Evolutionary conservation across 352 stramenopile genomes (phyloP), one percentile per base, ranked within the genome.

Genomic region (Plasmopara muralis): DNA sequence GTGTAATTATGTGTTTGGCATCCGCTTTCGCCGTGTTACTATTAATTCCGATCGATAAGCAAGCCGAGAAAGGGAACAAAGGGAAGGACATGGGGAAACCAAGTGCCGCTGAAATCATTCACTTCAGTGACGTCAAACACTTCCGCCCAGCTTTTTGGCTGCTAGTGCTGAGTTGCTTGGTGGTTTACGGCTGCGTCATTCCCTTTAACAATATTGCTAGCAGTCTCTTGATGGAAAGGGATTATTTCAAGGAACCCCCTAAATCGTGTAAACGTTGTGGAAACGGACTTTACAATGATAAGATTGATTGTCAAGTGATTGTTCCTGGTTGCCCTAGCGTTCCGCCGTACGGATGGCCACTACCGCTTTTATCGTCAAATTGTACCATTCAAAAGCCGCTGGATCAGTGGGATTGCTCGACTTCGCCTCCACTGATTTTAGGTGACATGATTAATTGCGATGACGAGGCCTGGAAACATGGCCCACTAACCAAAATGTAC

Each of bases 201-300:
- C 91, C 92, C 20, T 98, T 97, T 56, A 98, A 97, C 61, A 97
- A 89, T 60, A 85, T 98, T 33, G 89, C 90, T 2, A 92, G 77
- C 55, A 94, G 84, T 49, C 72, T 97, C 34, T 61, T 97, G 9
- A 91, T 97, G 67, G 88, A 98, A 43, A 72, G 89, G 18, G 85
- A 97, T 53, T 96, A 89, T 41, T 90, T 87, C 64, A 85, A 87
- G 41, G 61, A 77, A 20, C 82, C 79, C 0, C 72, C 82, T 5
- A 15, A 43, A 12, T 41, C 47, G 28, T 93, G 82, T 29, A 50
- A 43, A 28, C 64, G 79, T 28, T 93, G 82, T 43, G 77, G 75
- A 33, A 49, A 74, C 15, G 80, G 77, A 9, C 61, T 70, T 8
- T 90, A 93, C 54, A 56, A 25, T 29, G 53, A 54, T 14, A 47